Evolutionary conservation across 768 basidiomycete genomes (phyloP), one percentile per base, ranked within the genome.

Genomic region (Russula foetens): DNA sequence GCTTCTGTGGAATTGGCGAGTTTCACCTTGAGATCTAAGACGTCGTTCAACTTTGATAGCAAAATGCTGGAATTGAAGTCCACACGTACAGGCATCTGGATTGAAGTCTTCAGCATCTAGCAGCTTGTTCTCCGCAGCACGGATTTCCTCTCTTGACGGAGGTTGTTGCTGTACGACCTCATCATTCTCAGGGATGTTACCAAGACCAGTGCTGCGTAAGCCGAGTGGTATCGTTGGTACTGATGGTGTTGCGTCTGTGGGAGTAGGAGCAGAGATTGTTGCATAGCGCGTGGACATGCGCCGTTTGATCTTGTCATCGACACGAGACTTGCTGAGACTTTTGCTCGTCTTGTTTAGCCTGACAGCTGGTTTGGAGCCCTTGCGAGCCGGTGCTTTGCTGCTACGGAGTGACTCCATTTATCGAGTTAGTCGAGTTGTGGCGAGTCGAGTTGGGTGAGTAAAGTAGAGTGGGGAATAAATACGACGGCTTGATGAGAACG

Each of bases 281-380:
- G 88, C 91, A 81, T 90, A 97, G 71, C 94, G 85, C 81, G 87
- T 90, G 17, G 93, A 94, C 85, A 97, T 88, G 69, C 95, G 88
- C 74, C 92, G 92, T 81, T 92, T 93, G 74, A 97, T 93, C 76
- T 90, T 92, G 80, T 95, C 95, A 71, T 93, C 80, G 23, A 82
- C 78, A 12, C 76, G 73, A 31, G 79, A 76, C 67, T 78, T 79
- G 48, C 79, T 74, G 12, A 65, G 70, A 64, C 70, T 69, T 47
- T 62, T 59, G 24, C 29, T 58, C 8, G 61, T 58, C 23, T 63
- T 62, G 17, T 50, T 53, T 7, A 58, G 56, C 58, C 67, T 67
- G 24, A 45, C 55, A 0, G 56, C 51, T 39, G 60, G 65, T 49
- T 59, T 63, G 51, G 66, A 44, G 4, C 48, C 51, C 49, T 39